Evolutionary conservation across 441 rosid genomes (phyloP), one percentile per base, ranked within the genome.

Genomic region (Adansonia madagascariensis): DNA sequence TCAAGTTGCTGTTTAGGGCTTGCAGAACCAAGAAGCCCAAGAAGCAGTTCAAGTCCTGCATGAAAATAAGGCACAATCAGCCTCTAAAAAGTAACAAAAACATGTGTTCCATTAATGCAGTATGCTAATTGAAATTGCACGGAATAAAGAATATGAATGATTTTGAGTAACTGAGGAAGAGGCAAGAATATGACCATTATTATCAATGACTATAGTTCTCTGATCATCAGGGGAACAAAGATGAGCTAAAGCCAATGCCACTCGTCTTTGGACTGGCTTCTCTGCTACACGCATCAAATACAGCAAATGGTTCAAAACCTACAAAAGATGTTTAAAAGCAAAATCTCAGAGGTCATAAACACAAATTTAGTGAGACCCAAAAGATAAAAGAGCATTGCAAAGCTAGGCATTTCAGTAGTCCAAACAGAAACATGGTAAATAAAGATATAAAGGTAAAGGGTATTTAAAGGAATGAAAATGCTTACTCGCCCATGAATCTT

Each of bases 401-500:
- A 35, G 77, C 69, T n/a, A 61, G 49, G 59, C 52, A 11, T 27
- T 47, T 60, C 56, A 17, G 53, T 17, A 60, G 43, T 20, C 20
- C 39, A 75, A 66, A 52, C 31, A 43, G 20, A 24, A 63, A 59
- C 15, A 64, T 46, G n/a, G 12, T 39, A 44, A 49, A 76, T 17
- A n/a, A 62, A 65, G 55, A 22, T 9, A 49, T 15, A 14, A 71
- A 0, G 3, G 24, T 18, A 71, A 55, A 57, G 20, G 35, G 47
- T 74, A 66, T 53, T 66, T 11, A 72, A 81, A 27, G 61, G 65
- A 47, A 71, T 59, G 17, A 76, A 76, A 83, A 77, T 68, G 85
- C 93, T 83, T 84, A 96, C 99, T 75, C 95, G 91, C 67, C 98
- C 98, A 78, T 91, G 94, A 79, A 94, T 94, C 86, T 92, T 96